Conservation (phyloP, 2,329 filamentous ascomycete species). For the Microdochium bolleyi region DNA sequence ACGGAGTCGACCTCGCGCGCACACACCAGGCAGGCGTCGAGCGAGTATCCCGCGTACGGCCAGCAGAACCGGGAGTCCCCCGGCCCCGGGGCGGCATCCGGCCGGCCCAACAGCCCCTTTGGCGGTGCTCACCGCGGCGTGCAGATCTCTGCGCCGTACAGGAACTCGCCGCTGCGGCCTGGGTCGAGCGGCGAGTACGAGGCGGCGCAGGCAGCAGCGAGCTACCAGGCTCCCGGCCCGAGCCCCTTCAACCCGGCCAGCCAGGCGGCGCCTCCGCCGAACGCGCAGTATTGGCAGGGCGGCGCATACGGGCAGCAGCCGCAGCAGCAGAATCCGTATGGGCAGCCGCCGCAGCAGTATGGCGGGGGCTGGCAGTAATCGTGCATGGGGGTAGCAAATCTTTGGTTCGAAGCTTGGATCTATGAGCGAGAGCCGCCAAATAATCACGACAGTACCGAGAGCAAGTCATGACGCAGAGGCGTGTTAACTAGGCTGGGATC, state of each 20-base stretch:
- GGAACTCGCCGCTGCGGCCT: slow-evolving; percentile 43
- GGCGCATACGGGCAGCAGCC: slow-evolving; percentile 6
- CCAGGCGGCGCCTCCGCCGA: slow-evolving; percentile 9
- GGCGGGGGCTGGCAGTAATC: slow-evolving; percentile 8
- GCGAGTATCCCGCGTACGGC: slow-evolving; percentile 27
- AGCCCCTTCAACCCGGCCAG: slow-evolving; percentile 16
- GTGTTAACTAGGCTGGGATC: no score
- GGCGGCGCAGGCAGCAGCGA: slow-evolving; percentile 20
- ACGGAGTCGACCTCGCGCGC: slow-evolving; percentile 20
- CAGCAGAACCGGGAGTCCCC: slow-evolving; percentile 17
- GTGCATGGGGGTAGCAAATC: not conserved
- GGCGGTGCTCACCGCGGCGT: slow-evolving; percentile 25
- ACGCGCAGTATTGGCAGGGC: slow-evolving; percentile 13
- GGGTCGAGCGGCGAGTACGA: slow-evolving; percentile 36
- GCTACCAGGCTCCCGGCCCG: slow-evolving; percentile 16
- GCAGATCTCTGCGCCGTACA: slow-evolving; percentile 33
- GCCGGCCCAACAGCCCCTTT: slow-evolving; percentile 40
- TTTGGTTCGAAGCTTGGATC: no score
- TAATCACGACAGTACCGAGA: no score
- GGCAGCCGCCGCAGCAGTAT: slow-evolving; percentile 4
- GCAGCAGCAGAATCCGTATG: slow-evolving; percentile 6
- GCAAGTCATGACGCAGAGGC: no score
- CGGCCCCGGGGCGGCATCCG: slow-evolving; percentile 9
- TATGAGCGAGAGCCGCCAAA: no score
- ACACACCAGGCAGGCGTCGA: slow-evolving; percentile 32